Evolutionary conservation across 768 basidiomycete genomes (phyloP).

Genomic region (Boletus reticuloceps): DNA sequence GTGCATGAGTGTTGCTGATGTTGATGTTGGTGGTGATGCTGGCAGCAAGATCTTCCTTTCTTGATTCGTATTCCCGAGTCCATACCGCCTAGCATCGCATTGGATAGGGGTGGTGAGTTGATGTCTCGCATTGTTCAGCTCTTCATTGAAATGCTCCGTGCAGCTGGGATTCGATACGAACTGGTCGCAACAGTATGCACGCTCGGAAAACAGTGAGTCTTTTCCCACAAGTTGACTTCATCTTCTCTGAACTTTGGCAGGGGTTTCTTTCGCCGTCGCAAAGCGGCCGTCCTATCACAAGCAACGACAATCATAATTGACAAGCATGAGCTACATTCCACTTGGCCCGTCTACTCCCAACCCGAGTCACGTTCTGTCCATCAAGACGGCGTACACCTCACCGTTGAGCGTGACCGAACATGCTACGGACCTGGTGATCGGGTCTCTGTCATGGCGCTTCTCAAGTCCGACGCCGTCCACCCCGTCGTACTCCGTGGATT

Average conservation of each 20-base stretch:
- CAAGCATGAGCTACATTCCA: conserved; percentile 91
- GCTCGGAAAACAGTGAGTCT: conserved; percentile 76
- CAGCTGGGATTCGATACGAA: conserved; percentile 87
- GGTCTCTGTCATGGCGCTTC: conserved; percentile 64
- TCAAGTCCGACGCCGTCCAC: conserved; percentile 68
- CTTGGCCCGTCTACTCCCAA: conserved; percentile 89
- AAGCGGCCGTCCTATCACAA: conserved; percentile 64
- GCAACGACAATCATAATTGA: conserved; percentile 76
- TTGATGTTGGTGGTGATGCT: neutral
- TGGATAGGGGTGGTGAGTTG: conserved; percentile 68
- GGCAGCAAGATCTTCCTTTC: conserved; percentile 85
- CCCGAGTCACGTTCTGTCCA: conserved; percentile 64
- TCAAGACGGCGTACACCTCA: conserved; percentile 71
- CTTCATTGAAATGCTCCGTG: neutral
- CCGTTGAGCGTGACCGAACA: conserved; percentile 69
- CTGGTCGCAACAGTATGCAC: conserved; percentile 84
- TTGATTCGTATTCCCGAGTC: conserved; percentile 90
- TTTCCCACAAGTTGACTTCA: neutral
- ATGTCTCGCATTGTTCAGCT: neutral
- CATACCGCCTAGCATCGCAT: conserved; percentile 79
- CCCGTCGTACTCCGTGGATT: conserved; percentile 79
- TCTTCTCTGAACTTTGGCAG: conserved; percentile 24
- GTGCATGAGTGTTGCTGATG: conserved; percentile 1
- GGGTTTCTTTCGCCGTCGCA: conserved; percentile 79
- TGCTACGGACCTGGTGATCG: conserved; percentile 89